Base-by-base conservation (phyloP, 371 early-diverging fungal species). In the Parasitella parasitica region DNA sequence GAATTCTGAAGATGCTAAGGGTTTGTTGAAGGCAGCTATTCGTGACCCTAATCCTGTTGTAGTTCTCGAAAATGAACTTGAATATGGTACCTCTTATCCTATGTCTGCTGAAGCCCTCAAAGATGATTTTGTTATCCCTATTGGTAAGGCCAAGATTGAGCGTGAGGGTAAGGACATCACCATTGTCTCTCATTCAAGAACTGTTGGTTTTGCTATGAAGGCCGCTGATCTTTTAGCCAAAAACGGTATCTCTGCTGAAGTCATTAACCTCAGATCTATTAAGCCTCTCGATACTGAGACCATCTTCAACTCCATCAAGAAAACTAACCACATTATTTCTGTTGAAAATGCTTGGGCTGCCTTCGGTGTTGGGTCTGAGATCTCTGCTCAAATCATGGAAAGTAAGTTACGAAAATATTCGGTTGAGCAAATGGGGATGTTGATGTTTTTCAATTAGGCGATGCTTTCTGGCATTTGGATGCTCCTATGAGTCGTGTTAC, bases 1-100 rank as follows among this genome's bases (percentile, higher is more conserved):
- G 90, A 92, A 90, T 75, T 94, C 97, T 30, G 96, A 96, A 83
- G 99, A 99, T 78, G 95, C 97, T 72, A 94, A 94, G 85, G 99
- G 99, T 69, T 84, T 99, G 70, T 76, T 77, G 63, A 92, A 98
- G 91, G 95, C 96, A 39, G 97, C 99, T 24, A 98, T 99, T 63
- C 91, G 99, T 67, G 99, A 99, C 71, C 95, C 96, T 43, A 98
- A 99, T 88, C 99, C 99, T 13, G 99, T 99, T 57, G 92, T 97
- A 55, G 86, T 98, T 36, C 83, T 99, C 52, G 99, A 99, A 81
- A 99, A 97, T 87, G 99, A 99, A 85, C 83, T 99, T 64, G 91
- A 99, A 90, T 99, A 99, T 75, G 96, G 97, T 67, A 75, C 84
- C 50, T 84, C 89, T 54, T 96, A 96, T 83, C 90, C 92, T 55